phyloP scores from a whole-genome alignment of 1,139 yeast species.

The Debaryomyces psychrophilus region DNA sequence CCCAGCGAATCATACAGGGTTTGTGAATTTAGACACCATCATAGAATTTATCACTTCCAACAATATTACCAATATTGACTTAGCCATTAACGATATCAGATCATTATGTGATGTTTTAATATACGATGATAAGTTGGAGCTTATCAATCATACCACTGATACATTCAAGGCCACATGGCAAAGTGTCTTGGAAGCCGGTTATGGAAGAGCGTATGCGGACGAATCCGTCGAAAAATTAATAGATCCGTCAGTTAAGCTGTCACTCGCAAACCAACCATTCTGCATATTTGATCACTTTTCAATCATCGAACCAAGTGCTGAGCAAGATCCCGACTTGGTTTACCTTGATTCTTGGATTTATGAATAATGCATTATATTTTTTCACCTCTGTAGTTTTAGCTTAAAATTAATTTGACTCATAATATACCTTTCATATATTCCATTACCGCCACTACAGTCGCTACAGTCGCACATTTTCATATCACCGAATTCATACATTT shows the following conservation, averaged over 20 bases:
- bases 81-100: slow-evolving; percentile 72
- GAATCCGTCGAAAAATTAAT: slow-evolving; percentile 20
- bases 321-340: slow-evolving; percentile 39
- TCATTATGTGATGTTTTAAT: slow-evolving; percentile 85
- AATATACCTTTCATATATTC: background rate
- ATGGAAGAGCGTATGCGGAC: slow-evolving; percentile 45
- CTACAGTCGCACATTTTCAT: background rate
- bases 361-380: slow-evolving; percentile 17
- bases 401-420: background rate
- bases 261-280: slow-evolving; percentile 26
- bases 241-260: slow-evolving; percentile 15
- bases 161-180: slow-evolving; percentile 63
- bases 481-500: background rate
- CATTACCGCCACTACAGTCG: no score
- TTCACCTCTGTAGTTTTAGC: slow-evolving; percentile 4
- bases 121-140: slow-evolving; percentile 83
- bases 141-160: slow-evolving; percentile 49
- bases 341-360: slow-evolving; percentile 48
- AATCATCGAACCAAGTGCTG: slow-evolving; percentile 34
- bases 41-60: slow-evolving; percentile 74
- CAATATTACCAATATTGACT: slow-evolving; percentile 80
- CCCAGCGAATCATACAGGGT: slow-evolving; percentile 60
- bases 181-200: slow-evolving; percentile 64
- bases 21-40: slow-evolving; percentile 72
- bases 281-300: slow-evolving; percentile 41